Conservation (phyloP, 768 basidiomycete genomes). For the Gymnopilus junonius region DNA sequence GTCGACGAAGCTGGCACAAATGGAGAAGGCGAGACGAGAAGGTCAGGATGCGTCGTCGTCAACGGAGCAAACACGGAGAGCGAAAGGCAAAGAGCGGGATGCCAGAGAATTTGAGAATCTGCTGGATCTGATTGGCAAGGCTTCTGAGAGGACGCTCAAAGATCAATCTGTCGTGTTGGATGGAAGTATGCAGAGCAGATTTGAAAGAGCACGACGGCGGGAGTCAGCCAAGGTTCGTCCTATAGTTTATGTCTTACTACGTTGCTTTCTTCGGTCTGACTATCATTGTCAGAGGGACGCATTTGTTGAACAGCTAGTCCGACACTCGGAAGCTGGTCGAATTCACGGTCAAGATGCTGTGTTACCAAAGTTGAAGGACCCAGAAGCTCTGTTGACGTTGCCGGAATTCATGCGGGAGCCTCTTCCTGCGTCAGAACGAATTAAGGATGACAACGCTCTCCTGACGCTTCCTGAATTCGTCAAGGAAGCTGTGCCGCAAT, state of each 20-base stretch:
- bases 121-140: conserved; percentile 70
- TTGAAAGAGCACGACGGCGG: conserved; percentile 59
- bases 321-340: conserved; percentile 75
- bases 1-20: conserved; percentile 66
- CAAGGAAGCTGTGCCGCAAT: conserved; percentile 46
- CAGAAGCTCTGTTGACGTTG: conserved; percentile 55
- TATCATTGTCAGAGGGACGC: conserved; percentile 56
- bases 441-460: conserved; percentile 49
- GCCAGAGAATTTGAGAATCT: conserved; percentile 70
- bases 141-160: conserved; percentile 65
- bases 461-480: conserved; percentile 66
- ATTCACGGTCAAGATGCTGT: conserved; percentile 81
- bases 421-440: conserved; percentile 35
- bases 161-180: conserved; percentile 76
- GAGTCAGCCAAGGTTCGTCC: conserved; percentile 65
- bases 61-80: not conserved
- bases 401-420: conserved; percentile 69
- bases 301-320: conserved; percentile 75
- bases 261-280: not conserved
- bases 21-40: conserved; percentile 68
- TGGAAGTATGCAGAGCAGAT: conserved; percentile 55
- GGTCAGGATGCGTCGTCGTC: conserved; percentile 31
- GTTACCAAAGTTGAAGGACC: conserved; percentile 50
- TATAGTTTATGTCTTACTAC: not conserved
- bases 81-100: conserved; percentile 50